Evolutionary conservation across 2,329 filamentous ascomycete species (phyloP).

Genomic region (Colletotrichum sp.): DNA sequence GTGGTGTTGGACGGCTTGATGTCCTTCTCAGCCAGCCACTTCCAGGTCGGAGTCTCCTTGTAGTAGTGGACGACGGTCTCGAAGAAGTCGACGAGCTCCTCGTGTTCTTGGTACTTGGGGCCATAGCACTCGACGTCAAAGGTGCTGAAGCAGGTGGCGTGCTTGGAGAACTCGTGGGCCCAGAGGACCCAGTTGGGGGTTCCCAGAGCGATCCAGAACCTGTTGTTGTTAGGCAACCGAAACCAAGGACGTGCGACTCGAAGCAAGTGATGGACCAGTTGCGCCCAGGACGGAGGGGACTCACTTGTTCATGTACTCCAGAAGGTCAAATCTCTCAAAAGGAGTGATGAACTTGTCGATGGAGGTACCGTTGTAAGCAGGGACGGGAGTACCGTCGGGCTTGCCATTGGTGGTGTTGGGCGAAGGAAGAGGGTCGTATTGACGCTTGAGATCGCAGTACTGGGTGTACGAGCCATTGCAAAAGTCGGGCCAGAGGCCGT

Average conservation of each 20-base stretch:
- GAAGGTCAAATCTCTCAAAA: slow-evolving; percentile 63
- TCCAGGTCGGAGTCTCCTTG: slow-evolving; percentile 62
- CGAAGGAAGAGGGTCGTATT: slow-evolving; percentile 66
- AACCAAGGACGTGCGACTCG: not conserved
- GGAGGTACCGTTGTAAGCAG: slow-evolving; percentile 61
- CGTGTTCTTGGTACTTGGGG: slow-evolving; percentile 57
- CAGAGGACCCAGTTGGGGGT: slow-evolving; percentile 65
- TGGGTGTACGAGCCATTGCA: slow-evolving; percentile 64
- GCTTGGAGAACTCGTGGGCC: slow-evolving; percentile 73
- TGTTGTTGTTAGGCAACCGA: slow-evolving; percentile 30
- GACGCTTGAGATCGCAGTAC: slow-evolving; percentile 69
- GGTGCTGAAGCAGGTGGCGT: slow-evolving; percentile 70
- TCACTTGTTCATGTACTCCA: slow-evolving; percentile 68
- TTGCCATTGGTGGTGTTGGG: slow-evolving; percentile 69
- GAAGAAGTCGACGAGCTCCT: slow-evolving; percentile 69
- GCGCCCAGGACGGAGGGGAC: not conserved
- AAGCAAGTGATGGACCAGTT: not conserved
- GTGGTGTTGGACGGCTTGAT: slow-evolving; percentile 66
- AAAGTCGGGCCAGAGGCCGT: slow-evolving; percentile 63
- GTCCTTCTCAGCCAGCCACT: slow-evolving; percentile 59
- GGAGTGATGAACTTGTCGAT: slow-evolving; percentile 64
- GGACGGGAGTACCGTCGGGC: slow-evolving; percentile 56
- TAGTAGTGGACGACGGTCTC: slow-evolving; percentile 64
- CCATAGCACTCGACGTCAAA: slow-evolving; percentile 72
- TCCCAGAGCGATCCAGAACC: slow-evolving; percentile 62